A percentile compares a stretch with the other conserved stretches of the same genome.
Evolutionary conservation across 2,329 filamentous ascomycete species (phyloP).

Genomic region (Trichoderma atroviride): DNA sequence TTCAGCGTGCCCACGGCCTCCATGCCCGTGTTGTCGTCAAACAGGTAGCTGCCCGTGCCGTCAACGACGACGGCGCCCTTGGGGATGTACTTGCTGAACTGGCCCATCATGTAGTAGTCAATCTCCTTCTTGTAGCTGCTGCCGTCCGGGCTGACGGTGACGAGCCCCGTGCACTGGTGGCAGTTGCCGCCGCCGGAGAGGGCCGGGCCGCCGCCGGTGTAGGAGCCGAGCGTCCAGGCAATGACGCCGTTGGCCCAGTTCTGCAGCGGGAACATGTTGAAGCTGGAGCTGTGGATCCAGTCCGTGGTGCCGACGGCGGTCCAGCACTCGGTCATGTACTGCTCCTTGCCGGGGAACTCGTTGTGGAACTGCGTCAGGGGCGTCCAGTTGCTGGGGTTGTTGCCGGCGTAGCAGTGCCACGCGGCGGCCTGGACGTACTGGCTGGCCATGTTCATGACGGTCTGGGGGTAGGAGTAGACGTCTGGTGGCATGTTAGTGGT

Average conservation of each 20-base stretch:
- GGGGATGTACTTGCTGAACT: conserved; percentile 54
- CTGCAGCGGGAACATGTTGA: conserved; percentile 53
- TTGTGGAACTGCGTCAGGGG: conserved; percentile 46
- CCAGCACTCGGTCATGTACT: conserved; percentile 56
- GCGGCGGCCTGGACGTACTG: conserved; percentile 41
- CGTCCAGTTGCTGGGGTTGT: conserved; percentile 39
- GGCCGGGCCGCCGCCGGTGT: conserved; percentile 48
- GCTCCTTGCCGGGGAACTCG: conserved; percentile 42
- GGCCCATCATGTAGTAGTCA: conserved; percentile 58
- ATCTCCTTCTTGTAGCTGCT: conserved; percentile 49
- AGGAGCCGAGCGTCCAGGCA: conserved; percentile 50
- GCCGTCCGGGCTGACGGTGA: conserved; percentile 53
- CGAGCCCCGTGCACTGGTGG: conserved; percentile 52
- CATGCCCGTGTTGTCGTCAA: conserved; percentile 43
- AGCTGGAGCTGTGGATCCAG: conserved; percentile 45
- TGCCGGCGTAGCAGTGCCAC: conserved; percentile 47
- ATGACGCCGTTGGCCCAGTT: conserved; percentile 50
- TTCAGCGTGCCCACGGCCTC: conserved; percentile 52
- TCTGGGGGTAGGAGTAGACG: conserved; percentile 40
- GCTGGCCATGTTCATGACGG: conserved; percentile 41
- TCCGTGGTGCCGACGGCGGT: conserved; percentile 47
- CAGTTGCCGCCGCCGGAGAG: conserved; percentile 46
- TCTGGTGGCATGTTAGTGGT: background rate
- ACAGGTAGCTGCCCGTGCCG: conserved; percentile 50
- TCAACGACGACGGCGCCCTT: conserved; percentile 47